A percentile compares a stretch with the other conserved stretches of the same genome.
These are phyloP conservation scores for Galeopsis tetrahit DNA, from an alignment of 257 asterid species.

Conservation along the genomic window DNA sequence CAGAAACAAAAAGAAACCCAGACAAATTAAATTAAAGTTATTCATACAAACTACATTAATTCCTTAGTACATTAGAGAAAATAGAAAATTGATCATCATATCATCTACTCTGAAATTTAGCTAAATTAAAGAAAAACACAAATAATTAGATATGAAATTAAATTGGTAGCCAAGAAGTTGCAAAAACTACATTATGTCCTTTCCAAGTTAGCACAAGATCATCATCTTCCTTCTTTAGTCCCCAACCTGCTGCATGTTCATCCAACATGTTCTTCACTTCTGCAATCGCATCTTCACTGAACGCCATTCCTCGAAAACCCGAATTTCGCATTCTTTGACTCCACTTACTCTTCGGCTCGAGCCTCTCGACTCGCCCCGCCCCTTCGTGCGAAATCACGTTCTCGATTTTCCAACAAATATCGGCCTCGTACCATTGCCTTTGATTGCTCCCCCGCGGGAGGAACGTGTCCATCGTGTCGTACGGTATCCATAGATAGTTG, in stretches of 20 bases:
- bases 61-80: neutral
- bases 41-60: constrained; percentile 23
- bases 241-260: constrained; percentile 99
- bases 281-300: constrained; percentile 65
- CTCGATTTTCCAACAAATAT: constrained; percentile 87
- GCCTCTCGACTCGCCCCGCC: constrained; percentile 68
- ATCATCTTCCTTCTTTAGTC: constrained; percentile 82
- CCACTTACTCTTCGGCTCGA: constrained; percentile 74
- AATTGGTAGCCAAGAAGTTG: constrained; percentile 71
- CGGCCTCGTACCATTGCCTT: constrained; percentile 91
- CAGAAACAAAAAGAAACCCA: constrained; percentile 13
- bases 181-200: constrained; percentile 93
- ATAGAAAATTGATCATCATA: neutral
- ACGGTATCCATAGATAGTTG: constrained; percentile 92
- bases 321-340: constrained; percentile 74
- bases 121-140: neutral
- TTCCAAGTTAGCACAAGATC: constrained; percentile 93
- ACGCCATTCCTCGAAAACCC: constrained; percentile 51
- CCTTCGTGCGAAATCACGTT: constrained; percentile 88
- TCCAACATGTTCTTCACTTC: constrained; percentile 88
- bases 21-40: neutral
- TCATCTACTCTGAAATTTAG: neutral
- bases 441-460: constrained; percentile 74
- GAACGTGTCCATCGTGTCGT: constrained; percentile 81
- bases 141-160: neutral